phyloP scores from a whole-genome alignment of 352 stramenopile genomes.

The Hyaloperonospora arabidopsidis region DNA sequence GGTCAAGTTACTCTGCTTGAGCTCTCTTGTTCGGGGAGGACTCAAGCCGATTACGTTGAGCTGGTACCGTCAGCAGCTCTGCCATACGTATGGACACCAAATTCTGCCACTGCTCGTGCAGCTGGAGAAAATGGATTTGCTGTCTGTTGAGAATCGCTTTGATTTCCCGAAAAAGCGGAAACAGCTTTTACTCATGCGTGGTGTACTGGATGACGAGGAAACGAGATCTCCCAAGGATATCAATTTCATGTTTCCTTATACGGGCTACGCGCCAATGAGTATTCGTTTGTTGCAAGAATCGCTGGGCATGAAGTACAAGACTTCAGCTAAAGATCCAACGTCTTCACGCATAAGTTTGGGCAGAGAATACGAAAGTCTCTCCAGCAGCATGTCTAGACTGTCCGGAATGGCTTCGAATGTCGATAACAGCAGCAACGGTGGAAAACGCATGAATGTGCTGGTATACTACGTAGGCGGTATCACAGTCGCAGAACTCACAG shows the following conservation, averaged over 20 bases:
- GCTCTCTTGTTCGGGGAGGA: constrained; percentile 60
- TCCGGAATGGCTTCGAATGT: constrained; percentile 8
- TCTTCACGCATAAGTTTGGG: constrained; percentile 24
- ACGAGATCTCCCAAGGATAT: constrained; percentile 51
- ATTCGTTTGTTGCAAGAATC: constrained; percentile 71
- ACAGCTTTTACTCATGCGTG: constrained; percentile 34
- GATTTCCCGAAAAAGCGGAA: constrained; percentile 51
- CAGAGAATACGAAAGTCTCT: constrained; percentile 16
- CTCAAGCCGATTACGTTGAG: constrained; percentile 48
- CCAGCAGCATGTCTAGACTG: constrained; percentile 17
- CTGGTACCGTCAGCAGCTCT: constrained; percentile 70
- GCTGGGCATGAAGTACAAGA: constrained; percentile 62
- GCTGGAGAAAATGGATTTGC: constrained; percentile 63
- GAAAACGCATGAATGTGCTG: constrained; percentile 37
- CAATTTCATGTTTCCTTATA: constrained; percentile 83
- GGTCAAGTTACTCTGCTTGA: constrained; percentile 68
- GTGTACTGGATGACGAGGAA: constrained; percentile 44
- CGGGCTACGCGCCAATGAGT: constrained; percentile 77
- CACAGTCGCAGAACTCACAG: constrained; percentile 75
- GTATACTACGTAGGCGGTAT: constrained; percentile 82
- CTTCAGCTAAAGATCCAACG: constrained; percentile 29
- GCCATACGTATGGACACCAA: constrained; percentile 75
- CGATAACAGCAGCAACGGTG: constrained; percentile 10
- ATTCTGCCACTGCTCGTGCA: constrained; percentile 60
- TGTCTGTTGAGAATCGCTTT: constrained; percentile 53